phyloP scores from a whole-genome alignment of 1,284 basidiomycete species.

The Earliella scabrosa region DNA sequence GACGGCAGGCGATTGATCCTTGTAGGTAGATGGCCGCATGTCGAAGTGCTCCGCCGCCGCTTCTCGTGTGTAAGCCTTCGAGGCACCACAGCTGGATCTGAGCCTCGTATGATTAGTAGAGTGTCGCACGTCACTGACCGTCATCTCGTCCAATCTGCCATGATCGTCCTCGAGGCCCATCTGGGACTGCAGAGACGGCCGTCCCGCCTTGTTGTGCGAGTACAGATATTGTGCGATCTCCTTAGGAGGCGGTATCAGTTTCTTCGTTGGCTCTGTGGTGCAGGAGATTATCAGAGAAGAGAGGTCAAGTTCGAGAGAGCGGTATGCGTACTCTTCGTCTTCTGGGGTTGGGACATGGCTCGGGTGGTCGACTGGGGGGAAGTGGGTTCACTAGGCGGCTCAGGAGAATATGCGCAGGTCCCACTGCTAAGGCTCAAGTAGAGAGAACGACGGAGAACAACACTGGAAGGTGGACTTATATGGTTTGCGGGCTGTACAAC shows the following conservation, averaged over 20 bases:
- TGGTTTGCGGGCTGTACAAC: no score
- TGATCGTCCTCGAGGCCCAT: neutral
- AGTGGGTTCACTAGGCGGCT: no score
- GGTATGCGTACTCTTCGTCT: no score
- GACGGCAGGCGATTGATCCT: neutral
- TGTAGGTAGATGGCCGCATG: neutral
- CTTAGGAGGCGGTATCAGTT: neutral
- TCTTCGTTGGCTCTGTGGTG: neutral
- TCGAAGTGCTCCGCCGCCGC: neutral
- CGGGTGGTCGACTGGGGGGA: no score
- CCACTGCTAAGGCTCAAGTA: no score
- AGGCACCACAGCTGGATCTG: neutral
- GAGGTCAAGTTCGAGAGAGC: neutral
- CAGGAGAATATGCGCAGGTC: no score
- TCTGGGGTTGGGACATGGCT: no score
- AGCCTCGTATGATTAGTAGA: neutral
- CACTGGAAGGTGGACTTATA: no score
- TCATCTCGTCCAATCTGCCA: neutral
- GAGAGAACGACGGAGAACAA: no score
- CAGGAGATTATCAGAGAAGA: neutral
- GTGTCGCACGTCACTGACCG: neutral
- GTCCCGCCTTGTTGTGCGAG: neutral
- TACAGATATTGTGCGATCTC: neutral
- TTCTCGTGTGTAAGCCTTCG: neutral
- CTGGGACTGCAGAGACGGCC: neutral